Base-by-base conservation (phyloP, 768 basidiomycete species). In the Mycena leptocephala region DNA sequence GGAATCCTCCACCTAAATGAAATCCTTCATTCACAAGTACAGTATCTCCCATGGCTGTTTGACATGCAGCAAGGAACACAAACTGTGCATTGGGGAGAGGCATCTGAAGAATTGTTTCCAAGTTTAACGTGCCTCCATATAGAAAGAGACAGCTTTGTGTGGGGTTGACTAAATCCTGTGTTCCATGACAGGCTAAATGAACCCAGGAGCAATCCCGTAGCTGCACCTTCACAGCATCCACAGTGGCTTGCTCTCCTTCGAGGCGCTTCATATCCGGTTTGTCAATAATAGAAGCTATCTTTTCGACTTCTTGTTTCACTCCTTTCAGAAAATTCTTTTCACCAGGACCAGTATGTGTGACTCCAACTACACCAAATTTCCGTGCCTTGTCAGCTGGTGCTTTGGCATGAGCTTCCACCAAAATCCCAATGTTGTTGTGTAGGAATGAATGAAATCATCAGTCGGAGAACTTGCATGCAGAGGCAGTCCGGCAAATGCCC, bases 31-130 rank as follows among this genome's bases (percentile, higher is more conserved):
- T 80, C 5, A 81, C 53, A 28, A 82, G 75, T 3, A 72, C 72
- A 0, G 78, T 61, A 39, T 84, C 83, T 1, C 88, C 86, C 58
- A 70, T 83, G 0, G 86, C 87, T 4, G 86, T 89, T 66, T 90
- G 83, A 69, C 89, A 90, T 1, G 89, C 89, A 3, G 89, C 88
- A 6, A 90, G 83, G 76, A 89, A 88, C 0, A 85, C 89, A 55
- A 89, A 82, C 39, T 82, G 77, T 32, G 83, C 80, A 69, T 76
- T 11, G 8, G 55, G 48, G 55, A 20, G 48, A 65, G 55, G 59
- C 35, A 39, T 62, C 14, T 22, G 33, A 3, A 62, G 59, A 39
- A 62, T 75, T 24, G 70, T 73, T 70, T 81, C 35, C 20, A 84
- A 43, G 39, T 78, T 76, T 37, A 83, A 74, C 18, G 74, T 77